phyloP scores from a whole-genome alignment of 2,329 filamentous ascomycete genomes.

The Neofusicoccum cordaticola region DNA sequence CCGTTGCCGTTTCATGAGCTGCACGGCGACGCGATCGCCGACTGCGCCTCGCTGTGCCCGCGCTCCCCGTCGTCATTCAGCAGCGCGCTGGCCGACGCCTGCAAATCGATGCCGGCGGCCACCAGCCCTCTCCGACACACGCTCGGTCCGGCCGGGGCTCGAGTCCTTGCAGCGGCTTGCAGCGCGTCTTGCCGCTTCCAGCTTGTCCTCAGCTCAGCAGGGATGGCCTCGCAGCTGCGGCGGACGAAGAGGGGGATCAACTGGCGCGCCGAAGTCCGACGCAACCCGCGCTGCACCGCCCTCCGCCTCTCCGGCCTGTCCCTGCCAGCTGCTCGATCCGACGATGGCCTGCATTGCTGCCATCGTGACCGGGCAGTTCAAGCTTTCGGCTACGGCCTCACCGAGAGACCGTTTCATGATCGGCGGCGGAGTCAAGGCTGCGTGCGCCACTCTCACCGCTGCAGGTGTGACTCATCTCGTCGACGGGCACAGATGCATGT shows the following conservation, averaged over 20 bases:
- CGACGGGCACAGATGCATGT: conserved; percentile 15
- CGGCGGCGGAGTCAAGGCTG: conserved; percentile 10
- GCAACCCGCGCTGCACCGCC: conserved; percentile 9
- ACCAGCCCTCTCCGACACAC: background rate
- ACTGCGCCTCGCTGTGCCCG: conserved; percentile 15
- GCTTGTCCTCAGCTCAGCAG: conserved; percentile 15
- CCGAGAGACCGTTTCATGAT: conserved; percentile 16
- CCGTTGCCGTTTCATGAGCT: conserved; percentile 17
- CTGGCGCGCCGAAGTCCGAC: conserved; percentile 11
- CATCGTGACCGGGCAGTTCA: conserved; percentile 4
- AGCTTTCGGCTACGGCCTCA: conserved; percentile 11
- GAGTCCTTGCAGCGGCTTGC: conserved; percentile 15
- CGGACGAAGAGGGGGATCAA: background rate
- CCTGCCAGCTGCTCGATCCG: background rate
- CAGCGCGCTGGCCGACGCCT: background rate
- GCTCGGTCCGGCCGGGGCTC: conserved; percentile 10
- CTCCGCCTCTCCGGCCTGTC: background rate
- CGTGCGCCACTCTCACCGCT: conserved; percentile 11
- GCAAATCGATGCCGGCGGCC: background rate
- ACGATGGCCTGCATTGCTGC: conserved; percentile 6
- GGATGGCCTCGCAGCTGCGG: background rate
- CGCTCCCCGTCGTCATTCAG: background rate
- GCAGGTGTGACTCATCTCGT: conserved; percentile 13
- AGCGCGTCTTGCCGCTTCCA: conserved; percentile 11
- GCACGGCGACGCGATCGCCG: conserved; percentile 13